Percentiles rank a stretch among this genome's conserved stretches.
Conservation (phyloP, 1,284 basidiomycete genomes). For the Malassezia yamatoensis region DNA sequence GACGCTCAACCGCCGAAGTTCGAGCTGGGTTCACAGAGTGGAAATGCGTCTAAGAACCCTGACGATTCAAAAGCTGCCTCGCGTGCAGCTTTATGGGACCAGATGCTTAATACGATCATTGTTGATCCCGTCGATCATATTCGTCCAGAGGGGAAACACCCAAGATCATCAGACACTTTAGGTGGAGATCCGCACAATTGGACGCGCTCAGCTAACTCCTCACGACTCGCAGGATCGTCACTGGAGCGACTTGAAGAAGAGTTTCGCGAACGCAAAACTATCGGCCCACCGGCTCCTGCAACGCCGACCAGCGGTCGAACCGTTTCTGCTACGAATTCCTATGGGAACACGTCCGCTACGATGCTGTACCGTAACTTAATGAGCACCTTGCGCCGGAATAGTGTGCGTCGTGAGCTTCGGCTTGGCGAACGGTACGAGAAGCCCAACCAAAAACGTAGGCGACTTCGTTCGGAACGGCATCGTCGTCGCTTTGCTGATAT, state of each 20-base stretch:
- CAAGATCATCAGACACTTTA: not conserved
- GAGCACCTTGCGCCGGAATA: constrained; percentile 22
- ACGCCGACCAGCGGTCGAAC: constrained; percentile 16
- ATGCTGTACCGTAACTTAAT: constrained; percentile 15
- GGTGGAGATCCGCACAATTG: not conserved
- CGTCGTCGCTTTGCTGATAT: constrained; percentile 43
- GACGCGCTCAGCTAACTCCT: not conserved
- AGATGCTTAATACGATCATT: constrained; percentile 20
- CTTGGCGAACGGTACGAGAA: constrained; percentile 43
- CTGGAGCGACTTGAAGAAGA: constrained; percentile 12
- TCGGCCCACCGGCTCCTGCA: constrained; percentile 3
- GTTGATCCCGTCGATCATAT: constrained; percentile 10
- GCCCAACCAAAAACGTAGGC: constrained; percentile 40
- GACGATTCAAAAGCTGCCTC: not conserved
- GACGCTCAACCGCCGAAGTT: not conserved
- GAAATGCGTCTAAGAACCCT: not conserved
- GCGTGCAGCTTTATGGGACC: constrained; percentile 17
- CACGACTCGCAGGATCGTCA: not conserved
- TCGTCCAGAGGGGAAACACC: not conserved
- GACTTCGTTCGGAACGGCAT: constrained; percentile 42
- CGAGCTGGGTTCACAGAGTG: not conserved
- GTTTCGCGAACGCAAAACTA: constrained; percentile 13
- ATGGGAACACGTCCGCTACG: constrained; percentile 7
- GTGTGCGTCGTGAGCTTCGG: constrained; percentile 36
- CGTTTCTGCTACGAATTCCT: not conserved